Evolutionary conservation across 2,329 filamentous ascomycete genomes (phyloP), one percentile per base, ranked within the genome.

Genomic region (Magnaporthiopsis poae): DNA sequence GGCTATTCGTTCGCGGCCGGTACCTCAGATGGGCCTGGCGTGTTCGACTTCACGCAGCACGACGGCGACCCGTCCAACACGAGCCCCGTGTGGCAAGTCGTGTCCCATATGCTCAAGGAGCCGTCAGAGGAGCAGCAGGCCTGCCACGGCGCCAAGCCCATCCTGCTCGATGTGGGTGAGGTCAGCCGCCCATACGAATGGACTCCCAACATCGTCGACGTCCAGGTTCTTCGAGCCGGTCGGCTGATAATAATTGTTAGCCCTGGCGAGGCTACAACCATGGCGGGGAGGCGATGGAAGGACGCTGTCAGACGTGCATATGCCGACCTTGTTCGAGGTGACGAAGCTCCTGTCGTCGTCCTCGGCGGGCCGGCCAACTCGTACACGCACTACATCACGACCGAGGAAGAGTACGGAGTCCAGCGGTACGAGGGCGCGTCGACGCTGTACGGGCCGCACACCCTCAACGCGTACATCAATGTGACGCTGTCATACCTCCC

Each of bases 381-480:
- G 56, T 97, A 97, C 75, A 87, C 90, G 7, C 77, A 77, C 69
- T 78, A 78, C 68, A 73, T 77, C 52, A 68, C 71, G 31, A 76
- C 71, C 5, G 68, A 69, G 5, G 70, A 75, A 68, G 73, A 80
- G 73, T 93, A 92, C 74, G 78, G 79, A 18, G 83, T 93, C 63
- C 93, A 97, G 77, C 88, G 93, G 46, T 96, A 96, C 75, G 93
- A 97, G 78, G 93, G 92, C 52, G 93, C 91, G 0, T 93, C 90
- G 3, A 97, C 93, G 0, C 82, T 97, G 1, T 94, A 93, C 74
- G 93, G 93, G 0, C 90, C 86, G 0, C 88, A 92, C 74, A 94
- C 91, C 0, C 81, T 96, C n/a, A 87, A 89, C 25, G 93, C 91
- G 0, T 93, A 95, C 77, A 89, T 96, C 76, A 91, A 96, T 73